Base-by-base conservation (phyloP, 2,329 filamentous ascomycete genomes). In the Cucurbitaria berberidis region DNA sequence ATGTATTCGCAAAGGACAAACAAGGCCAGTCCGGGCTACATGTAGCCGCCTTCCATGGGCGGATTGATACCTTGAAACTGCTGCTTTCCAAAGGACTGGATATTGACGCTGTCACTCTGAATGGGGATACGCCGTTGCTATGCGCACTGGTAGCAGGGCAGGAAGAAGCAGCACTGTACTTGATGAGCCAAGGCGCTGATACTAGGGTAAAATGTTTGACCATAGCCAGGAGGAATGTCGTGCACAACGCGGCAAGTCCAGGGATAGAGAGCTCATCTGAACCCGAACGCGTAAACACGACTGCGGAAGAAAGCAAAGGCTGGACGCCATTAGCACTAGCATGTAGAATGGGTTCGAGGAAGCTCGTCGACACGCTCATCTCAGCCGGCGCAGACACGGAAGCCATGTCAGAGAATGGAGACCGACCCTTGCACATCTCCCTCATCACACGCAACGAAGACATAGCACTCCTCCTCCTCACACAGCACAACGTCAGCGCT, bases 331-430 rank as follows among this genome's bases (percentile, higher is more conserved):
- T 62, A 16, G 19, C 36, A 2, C 40, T 53, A 26, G 60, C 63
- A 7, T 66, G 57, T 44, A 56, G 48, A 15, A 39, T 41, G 5
- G 56, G 55, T 4, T 57, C 53, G 2, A 38, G 38, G 0, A 35
- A 48, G 2, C 50, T 60, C 11, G 51, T 64, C 32, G 5, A 22
- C n/a, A 32, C 39, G 3, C 60, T 69, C 19, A 51, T 69, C 7
- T 47, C 53, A n/a, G 48, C 48, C 35, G 61, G 63, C 36, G 60
- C 65, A 24, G 46, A 66, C 35, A 50, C 60, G 10, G 53, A 63
- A 35, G 24, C 49, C 6, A n/a, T n/a, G n/a, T n/a, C n/a, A n/a
- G n/a, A n/a, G n/a, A n/a, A n/a, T 22, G 42, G 42, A 22, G 57
- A 63, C 39, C 45, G 49, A 1, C 55, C 63, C 1, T 46, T 67